phyloP scores from a whole-genome alignment of 1,284 basidiomycete species.

The Neotropicomus parvogracilis region DNA sequence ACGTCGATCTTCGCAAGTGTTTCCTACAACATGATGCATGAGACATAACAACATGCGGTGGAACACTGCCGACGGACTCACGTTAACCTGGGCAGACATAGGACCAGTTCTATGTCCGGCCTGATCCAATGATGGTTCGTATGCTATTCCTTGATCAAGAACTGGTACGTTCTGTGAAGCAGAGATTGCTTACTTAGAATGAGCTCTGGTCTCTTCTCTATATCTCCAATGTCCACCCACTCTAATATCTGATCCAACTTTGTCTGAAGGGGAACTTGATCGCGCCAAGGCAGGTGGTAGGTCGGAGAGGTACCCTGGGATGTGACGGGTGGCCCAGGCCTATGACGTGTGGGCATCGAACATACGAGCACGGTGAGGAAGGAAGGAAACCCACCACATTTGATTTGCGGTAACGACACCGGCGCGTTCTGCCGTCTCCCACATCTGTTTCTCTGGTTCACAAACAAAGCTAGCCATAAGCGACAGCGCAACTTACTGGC shows the following conservation, averaged over 20 bases:
- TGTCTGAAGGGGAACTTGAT: slow-evolving; percentile 49
- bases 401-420: slow-evolving; percentile 78
- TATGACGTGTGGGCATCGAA: slow-evolving; percentile 26
- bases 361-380: not conserved
- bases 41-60: not conserved
- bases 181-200: slow-evolving; percentile 57
- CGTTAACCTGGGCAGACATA: slow-evolving; percentile 67
- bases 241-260: slow-evolving; percentile 72
- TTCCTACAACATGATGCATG: slow-evolving; percentile 38
- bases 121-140: slow-evolving; percentile 76
- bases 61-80: slow-evolving; percentile 32
- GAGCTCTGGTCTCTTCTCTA: slow-evolving; percentile 69
- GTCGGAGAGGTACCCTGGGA: slow-evolving; percentile 60
- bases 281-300: slow-evolving; percentile 76
- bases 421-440: slow-evolving; percentile 78
- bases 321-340: slow-evolving; percentile 80
- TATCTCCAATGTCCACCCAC: slow-evolving; percentile 71
- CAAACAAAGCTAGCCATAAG: not conserved
- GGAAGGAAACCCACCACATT: slow-evolving; percentile 69
- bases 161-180: not conserved
- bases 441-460: slow-evolving; percentile 55
- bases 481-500: slow-evolving; percentile 52
- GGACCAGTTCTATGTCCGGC: slow-evolving; percentile 81
- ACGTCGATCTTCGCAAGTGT: slow-evolving; percentile 69
- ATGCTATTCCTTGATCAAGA: slow-evolving; percentile 43